Evolutionary conservation across 352 stramenopile species (phyloP).

Genomic region (Pythium utonaiense): DNA sequence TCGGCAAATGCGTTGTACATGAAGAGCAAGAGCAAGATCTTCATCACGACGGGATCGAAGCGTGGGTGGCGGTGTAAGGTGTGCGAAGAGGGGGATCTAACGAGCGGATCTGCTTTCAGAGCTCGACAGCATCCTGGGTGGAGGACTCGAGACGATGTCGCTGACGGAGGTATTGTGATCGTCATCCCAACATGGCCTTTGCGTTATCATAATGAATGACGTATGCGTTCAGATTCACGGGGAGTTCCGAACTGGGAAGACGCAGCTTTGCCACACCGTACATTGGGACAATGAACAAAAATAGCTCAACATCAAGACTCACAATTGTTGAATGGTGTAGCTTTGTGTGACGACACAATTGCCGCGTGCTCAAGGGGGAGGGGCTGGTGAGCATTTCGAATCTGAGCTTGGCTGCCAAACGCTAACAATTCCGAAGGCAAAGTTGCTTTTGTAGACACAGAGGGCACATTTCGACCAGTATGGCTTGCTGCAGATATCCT

Average conservation of each 20-base stretch:
- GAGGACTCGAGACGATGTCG: constrained; percentile 87
- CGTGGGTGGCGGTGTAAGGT: constrained; percentile 32
- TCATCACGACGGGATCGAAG: constrained; percentile 73
- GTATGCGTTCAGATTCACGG: constrained; percentile 92
- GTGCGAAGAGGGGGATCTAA: not conserved
- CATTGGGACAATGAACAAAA: no score
- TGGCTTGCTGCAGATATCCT: no score
- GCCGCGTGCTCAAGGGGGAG: constrained; percentile 74
- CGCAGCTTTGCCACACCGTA: constrained; percentile 92
- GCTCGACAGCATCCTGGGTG: constrained; percentile 82
- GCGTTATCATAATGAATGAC: no score
- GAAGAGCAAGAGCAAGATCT: constrained; percentile 70
- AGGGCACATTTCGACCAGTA: constrained; percentile 90
- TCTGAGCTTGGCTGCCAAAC: no score
- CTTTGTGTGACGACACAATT: constrained; percentile 85
- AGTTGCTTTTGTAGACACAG: constrained; percentile 88
- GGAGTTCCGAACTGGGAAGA: constrained; percentile 94
- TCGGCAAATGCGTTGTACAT: constrained; percentile 62
- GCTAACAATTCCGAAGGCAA: constrained; percentile 46
- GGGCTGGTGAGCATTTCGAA: no score
- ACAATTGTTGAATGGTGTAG: constrained; percentile 19
- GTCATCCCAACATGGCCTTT: no score
- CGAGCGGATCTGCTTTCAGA: constrained; percentile 27
- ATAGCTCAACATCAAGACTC: constrained; percentile 1
- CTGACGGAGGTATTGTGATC: constrained; percentile 92